Conservation (phyloP, 2,329 filamentous ascomycete genomes). For the Epicoccum nigrum region DNA sequence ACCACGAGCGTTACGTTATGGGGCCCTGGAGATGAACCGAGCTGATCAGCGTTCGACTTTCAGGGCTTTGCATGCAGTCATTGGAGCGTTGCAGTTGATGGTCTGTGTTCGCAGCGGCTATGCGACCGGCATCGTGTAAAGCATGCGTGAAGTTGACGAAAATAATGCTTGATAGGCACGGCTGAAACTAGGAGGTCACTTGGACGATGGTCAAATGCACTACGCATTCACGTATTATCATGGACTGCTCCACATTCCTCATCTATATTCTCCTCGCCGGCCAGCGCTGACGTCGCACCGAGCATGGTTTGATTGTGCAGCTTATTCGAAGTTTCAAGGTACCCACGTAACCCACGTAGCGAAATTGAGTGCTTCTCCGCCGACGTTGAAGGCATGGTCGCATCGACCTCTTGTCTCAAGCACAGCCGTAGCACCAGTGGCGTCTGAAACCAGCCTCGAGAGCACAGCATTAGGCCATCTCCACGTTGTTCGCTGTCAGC, state of each 20-base stretch:
- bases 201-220: slow-evolving; percentile 7
- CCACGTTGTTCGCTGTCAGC: slow-evolving; percentile 20
- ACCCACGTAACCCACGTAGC: slow-evolving; percentile 19
- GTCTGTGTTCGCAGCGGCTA: slow-evolving; percentile 35
- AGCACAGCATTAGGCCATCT: slow-evolving; percentile 13
- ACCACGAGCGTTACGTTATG: slow-evolving; percentile 17
- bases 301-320: slow-evolving; percentile 10
- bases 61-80: slow-evolving; percentile 12
- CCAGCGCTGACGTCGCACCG: slow-evolving; percentile 3
- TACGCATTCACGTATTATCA: slow-evolving; percentile 12
- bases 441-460: slow-evolving; percentile 28
- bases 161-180: slow-evolving; percentile 21
- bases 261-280: slow-evolving; percentile 20
- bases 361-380: slow-evolving; percentile 20
- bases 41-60: slow-evolving; percentile 19
- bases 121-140: slow-evolving; percentile 32
- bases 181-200: slow-evolving; percentile 34
- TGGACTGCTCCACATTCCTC: slow-evolving; percentile 9
- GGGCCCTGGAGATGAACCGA: slow-evolving; percentile 18
- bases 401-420: slow-evolving; percentile 30
- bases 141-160: slow-evolving; percentile 29
- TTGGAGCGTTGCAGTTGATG: slow-evolving; percentile 21
- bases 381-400: slow-evolving; percentile 11
- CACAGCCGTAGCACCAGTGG: slow-evolving; percentile 30
- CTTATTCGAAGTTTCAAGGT: slow-evolving; percentile 23